Base-by-base conservation (phyloP, 148 eudicot species). In the Limonium bicolor region DNA sequence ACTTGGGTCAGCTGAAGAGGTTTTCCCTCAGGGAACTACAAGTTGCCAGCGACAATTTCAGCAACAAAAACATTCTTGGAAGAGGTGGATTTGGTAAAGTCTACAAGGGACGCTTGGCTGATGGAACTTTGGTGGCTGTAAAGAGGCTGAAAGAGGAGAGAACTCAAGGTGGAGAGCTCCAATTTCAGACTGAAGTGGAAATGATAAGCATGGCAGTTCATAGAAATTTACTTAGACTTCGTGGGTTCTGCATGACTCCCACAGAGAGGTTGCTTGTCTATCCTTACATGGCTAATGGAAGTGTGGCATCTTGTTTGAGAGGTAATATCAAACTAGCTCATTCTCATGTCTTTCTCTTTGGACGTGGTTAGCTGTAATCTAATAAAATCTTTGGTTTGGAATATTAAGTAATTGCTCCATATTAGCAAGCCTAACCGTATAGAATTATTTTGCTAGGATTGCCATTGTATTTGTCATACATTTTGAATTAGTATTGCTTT, bases 241-340 rank as follows among this genome's bases (percentile, higher is more conserved):
- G 72, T 23, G 94, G 97, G 7, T 88, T 73, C 33, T 88, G 94
- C 62, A 88, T 76, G 18, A 77, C 86, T 42, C 59, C 76, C 32
- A 60, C 51, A 31, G 97, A 88, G 56, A 74, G 94, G 57, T 80
- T 88, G 51, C 62, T 88, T 23, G 97, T 88, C 42, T 88, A 88
- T 60, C 97, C 97, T 29, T 88, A 74, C 63, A 88, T 88, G 97
- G 71, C 86, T 53, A 88, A 88, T 54, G 97, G 97, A 30, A 88
- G 97, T 55, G 92, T 88, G 20, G 97, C 94, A 29, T 88, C 84
- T 23, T 69, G 84, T 68, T 73, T 88, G 33, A 77, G 76, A 88
- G 97, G 96, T 88, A 25, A 13, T 28, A n/a, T n/a, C n/a, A n/a
- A n/a, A n/a, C n/a, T n/a, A n/a, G n/a, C n/a, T n/a, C n/a, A n/a